phyloP scores from a whole-genome alignment of 768 basidiomycete genomes.

The Imleria badia region DNA sequence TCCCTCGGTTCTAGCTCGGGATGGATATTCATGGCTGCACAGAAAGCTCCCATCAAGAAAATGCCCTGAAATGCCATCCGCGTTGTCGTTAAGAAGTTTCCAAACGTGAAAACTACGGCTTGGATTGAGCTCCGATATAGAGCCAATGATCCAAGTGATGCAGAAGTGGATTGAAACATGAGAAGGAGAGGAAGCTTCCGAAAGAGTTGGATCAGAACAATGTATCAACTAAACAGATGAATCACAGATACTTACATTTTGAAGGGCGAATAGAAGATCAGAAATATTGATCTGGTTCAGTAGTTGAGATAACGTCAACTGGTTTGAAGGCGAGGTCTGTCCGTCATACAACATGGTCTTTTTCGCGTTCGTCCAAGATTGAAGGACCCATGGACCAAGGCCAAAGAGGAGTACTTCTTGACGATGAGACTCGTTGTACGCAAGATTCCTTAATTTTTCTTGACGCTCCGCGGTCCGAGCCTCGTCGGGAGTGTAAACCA shows the following conservation, averaged over 20 bases:
- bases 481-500: slow-evolving; percentile 51
- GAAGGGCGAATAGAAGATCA: slow-evolving; percentile 61
- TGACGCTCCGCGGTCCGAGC: slow-evolving; percentile 66
- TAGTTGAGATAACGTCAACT: slow-evolving; percentile 44
- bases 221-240: not conserved
- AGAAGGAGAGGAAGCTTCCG: slow-evolving; percentile 72
- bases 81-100: slow-evolving; percentile 59
- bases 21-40: slow-evolving; percentile 69
- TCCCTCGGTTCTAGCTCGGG: slow-evolving; percentile 64
- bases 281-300: slow-evolving; percentile 59
- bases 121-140: slow-evolving; percentile 79
- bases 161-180: slow-evolving; percentile 66
- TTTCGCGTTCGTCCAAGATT: slow-evolving; percentile 69
- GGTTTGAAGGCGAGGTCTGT: slow-evolving; percentile 36
- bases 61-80: slow-evolving; percentile 82
- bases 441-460: slow-evolving; percentile 73
- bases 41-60: slow-evolving; percentile 86
- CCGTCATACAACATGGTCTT: slow-evolving; percentile 59
- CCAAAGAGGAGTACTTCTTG: slow-evolving; percentile 83
- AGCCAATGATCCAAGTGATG: slow-evolving; percentile 78
- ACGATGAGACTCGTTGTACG: slow-evolving; percentile 72
- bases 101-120: slow-evolving; percentile 63
- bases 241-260: slow-evolving; percentile 57
- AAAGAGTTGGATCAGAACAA: slow-evolving; percentile 14
- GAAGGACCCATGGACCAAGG: slow-evolving; percentile 80